Evolutionary conservation across 345 rosid species (phyloP).

Genomic region (Hypericum androsaemum): DNA sequence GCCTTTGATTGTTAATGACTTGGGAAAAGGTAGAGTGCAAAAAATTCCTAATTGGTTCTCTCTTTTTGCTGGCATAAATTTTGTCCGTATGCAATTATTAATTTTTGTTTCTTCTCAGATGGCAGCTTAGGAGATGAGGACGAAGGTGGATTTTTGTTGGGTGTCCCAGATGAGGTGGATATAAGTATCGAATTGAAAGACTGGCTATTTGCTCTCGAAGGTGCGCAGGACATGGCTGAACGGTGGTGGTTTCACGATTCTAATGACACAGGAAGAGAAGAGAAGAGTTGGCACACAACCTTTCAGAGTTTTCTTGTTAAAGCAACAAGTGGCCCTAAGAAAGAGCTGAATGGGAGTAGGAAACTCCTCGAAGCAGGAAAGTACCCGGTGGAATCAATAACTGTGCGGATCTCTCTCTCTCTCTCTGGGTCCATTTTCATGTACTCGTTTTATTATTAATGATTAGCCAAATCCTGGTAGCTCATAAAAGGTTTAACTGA

Average conservation of each 20-base stretch:
- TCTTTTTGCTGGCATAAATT: constrained; percentile 4
- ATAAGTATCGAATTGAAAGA: constrained; percentile 66
- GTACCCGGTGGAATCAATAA: constrained; percentile 65
- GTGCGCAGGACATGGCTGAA: constrained; percentile 61
- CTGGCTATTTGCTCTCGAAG: constrained; percentile 97
- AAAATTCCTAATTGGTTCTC: neutral
- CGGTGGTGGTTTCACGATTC: constrained; percentile 39
- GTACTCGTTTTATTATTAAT: no score
- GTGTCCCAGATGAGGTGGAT: constrained; percentile 82
- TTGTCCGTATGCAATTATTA: constrained; percentile 14
- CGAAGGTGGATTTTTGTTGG: constrained; percentile 41
- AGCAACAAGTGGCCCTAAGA: constrained; percentile 33
- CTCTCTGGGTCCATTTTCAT: no score
- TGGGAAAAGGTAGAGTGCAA: constrained; percentile 29
- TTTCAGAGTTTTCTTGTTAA: constrained; percentile 55
- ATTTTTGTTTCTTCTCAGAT: constrained; percentile 25
- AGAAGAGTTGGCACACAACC: constrained; percentile 79
- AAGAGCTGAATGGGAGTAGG: constrained; percentile 30
- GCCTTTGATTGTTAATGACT: constrained; percentile 35
- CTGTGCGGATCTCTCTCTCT: constrained; percentile 32
- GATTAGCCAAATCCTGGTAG: no score
- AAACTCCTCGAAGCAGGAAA: constrained; percentile 24
- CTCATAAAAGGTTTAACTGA: no score
- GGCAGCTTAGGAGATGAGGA: constrained; percentile 35
- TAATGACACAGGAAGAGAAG: constrained; percentile 50